phyloP scores from a whole-genome alignment of 371 early-diverging fungal species.

The Mortierella sp. region DNA sequence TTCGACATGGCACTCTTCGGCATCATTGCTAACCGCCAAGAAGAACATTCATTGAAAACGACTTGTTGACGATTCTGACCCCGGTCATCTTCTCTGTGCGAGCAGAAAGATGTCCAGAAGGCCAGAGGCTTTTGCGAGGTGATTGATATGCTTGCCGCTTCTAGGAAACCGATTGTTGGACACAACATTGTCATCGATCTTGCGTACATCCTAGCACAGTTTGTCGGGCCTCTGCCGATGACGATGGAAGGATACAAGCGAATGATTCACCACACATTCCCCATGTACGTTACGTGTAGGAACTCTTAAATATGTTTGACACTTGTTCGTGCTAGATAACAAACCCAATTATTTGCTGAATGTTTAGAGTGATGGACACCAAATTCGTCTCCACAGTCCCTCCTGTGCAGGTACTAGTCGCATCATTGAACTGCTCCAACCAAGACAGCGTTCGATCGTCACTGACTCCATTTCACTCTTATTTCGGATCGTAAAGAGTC shows the following conservation, averaged over 20 bases:
- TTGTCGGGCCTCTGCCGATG: constrained; percentile 76
- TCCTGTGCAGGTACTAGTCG: constrained; percentile 57
- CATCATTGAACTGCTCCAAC: too few species aligned
- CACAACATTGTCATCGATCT: constrained; percentile 89
- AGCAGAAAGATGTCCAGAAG: constrained; percentile 64
- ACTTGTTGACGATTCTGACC: too few species aligned
- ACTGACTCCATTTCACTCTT: background rate
- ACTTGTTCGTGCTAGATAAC: too few species aligned
- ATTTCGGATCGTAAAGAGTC: constrained; percentile 6
- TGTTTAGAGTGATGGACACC: constrained; percentile 75
- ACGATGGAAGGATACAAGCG: constrained; percentile 71
- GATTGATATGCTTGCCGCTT: constrained; percentile 76
- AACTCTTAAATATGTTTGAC: too few species aligned
- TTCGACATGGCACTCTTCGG: too few species aligned
- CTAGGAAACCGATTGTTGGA: constrained; percentile 80
- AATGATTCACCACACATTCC: constrained; percentile 51
- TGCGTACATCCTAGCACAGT: constrained; percentile 77
- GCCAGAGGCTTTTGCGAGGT: constrained; percentile 83
- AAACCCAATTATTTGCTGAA: background rate
- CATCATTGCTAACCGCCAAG: background rate
- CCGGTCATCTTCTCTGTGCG: too few species aligned
- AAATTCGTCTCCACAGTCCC: constrained; percentile 76
- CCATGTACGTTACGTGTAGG: constrained; percentile 47
- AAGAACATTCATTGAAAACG: too few species aligned
- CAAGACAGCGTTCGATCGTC: too few species aligned